Conservation (phyloP, 768 basidiomycete species). For the Phanerodontia chrysosporium region DNA sequence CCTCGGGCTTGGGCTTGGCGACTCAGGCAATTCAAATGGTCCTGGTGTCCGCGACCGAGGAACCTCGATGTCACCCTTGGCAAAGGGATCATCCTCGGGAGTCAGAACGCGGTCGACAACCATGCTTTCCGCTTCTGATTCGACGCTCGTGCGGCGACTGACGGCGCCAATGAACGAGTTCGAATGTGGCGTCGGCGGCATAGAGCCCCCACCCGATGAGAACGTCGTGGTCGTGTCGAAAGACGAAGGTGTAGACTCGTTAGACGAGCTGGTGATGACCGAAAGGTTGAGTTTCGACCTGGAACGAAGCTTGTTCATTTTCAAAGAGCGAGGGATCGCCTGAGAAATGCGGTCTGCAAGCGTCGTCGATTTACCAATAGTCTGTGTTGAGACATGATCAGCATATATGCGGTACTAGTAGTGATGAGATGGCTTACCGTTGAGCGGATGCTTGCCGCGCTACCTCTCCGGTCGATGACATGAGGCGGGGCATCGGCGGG, state of each 20-base stretch:
- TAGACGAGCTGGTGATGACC: constrained; percentile 7
- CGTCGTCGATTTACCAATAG: constrained; percentile 20
- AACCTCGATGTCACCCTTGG: constrained; percentile 19
- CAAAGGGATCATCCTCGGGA: constrained; percentile 26
- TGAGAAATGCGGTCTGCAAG: constrained; percentile 18
- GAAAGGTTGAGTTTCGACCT: constrained; percentile 23
- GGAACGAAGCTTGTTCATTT: constrained; percentile 12
- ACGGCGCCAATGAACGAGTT: background rate
- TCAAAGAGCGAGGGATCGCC: constrained; percentile 13
- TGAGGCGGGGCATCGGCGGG: constrained; percentile 17
- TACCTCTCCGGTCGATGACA: constrained; percentile 22
- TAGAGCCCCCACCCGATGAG: background rate
- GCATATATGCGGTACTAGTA: background rate
- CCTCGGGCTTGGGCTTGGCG: background rate
- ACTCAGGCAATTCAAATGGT: background rate
- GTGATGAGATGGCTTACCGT: constrained; percentile 4
- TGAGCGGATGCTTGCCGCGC: constrained; percentile 20
- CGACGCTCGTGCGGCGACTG: background rate
- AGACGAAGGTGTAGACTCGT: constrained; percentile 1
- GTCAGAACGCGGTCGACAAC: constrained; percentile 25
- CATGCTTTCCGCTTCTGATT: constrained; percentile 12
- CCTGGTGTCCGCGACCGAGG: background rate
- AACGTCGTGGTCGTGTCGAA: background rate
- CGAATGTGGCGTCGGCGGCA: background rate
- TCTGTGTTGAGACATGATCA: constrained; percentile 7